Conservation (phyloP, 1,284 basidiomycete species). For the Peniophora sp. region DNA sequence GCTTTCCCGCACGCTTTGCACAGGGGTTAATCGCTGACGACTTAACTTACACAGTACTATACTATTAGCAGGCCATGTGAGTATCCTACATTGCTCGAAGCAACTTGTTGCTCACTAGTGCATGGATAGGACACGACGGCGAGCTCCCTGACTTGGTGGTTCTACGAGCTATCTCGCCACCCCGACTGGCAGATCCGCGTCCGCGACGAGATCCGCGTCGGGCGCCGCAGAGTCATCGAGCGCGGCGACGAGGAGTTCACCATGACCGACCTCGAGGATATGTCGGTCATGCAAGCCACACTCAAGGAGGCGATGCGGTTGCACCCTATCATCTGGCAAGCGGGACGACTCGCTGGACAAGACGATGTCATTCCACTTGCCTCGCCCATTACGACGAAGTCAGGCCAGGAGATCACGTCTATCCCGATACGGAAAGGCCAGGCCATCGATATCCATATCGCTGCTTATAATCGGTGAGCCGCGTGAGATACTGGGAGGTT, state of each 20-base stretch:
- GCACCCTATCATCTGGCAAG: conserved; percentile 1
- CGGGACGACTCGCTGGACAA: conserved; percentile 7
- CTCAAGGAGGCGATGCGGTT: background rate
- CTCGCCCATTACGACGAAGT: conserved; percentile 23
- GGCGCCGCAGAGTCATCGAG: conserved; percentile 9
- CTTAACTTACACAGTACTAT: background rate
- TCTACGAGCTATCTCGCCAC: conserved; percentile 19
- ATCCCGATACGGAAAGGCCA: conserved; percentile 31
- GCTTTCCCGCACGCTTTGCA: background rate
- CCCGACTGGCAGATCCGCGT: conserved; percentile 17
- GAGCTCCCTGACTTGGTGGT: conserved; percentile 16
- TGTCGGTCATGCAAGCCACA: conserved; percentile 19
- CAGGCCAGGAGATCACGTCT: conserved; percentile 21
- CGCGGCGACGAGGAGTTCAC: conserved; percentile 19
- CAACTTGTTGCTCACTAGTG: too few relatives aligned
- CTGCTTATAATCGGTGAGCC: conserved; percentile 10
- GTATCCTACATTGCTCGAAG: conserved; percentile 11
- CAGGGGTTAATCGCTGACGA: background rate
- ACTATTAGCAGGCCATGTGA: background rate
- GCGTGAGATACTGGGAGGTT: background rate
- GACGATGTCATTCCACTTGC: conserved; percentile 39
- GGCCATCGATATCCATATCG: conserved; percentile 15
- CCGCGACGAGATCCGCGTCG: conserved; percentile 13
- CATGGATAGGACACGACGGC: conserved; percentile 22
- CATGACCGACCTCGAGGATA: conserved; percentile 21